Base-by-base conservation (phyloP, 2,329 filamentous ascomycete genomes). In the Fusarium poae region DNA sequence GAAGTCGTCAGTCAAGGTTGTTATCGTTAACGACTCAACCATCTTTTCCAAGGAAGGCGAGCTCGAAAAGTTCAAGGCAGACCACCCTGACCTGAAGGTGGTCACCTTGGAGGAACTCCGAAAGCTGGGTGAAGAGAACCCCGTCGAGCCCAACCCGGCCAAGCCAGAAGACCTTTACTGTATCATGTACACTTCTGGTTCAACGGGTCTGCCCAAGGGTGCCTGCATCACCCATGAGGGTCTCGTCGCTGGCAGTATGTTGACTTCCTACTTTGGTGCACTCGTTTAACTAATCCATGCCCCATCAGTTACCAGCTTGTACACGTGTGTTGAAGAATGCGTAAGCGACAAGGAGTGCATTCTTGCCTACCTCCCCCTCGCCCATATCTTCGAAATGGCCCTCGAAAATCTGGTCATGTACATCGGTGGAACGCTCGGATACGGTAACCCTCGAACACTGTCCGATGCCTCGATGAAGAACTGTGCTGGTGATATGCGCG, bases 331-430 rank as follows among this genome's bases (percentile, higher is more conserved):
- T 48, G 92, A 92, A 23, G 89, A 91, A 61, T 91, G 91, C 74
- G 88, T 98, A 50, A 91, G 90, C 63, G 89, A 91, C 60, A 88
- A 86, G 45, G 96, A 99, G 73, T 87, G 87, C 45, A 85, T 98
- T 43, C 86, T 99, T 45, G 93, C 94, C 23, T 99, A 98, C 79
- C 88, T 99, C 16, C 96, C 96, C 3, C 89, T 97, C 54, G 94
- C 96, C 3, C 96, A 99, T 78, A 98, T 98, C 75, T 89, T 99
- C 74, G 96, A 99, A 80, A 96, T 97, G 80, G 92, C 95, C 62
- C 93, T 99, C 71, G 96, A 99, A 82, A 97, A 97, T 78, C 84
- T 95, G 10, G 93, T 92, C 61, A 81, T 99, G 65, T 96, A 90
- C 81, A 92, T 95, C 84, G 96, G 96, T 72, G 94, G 91, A 72